Evolutionary conservation across 2,329 filamentous ascomycete species (phyloP), one percentile per base, ranked within the genome.

Genomic region (Ascochyta lentis): DNA sequence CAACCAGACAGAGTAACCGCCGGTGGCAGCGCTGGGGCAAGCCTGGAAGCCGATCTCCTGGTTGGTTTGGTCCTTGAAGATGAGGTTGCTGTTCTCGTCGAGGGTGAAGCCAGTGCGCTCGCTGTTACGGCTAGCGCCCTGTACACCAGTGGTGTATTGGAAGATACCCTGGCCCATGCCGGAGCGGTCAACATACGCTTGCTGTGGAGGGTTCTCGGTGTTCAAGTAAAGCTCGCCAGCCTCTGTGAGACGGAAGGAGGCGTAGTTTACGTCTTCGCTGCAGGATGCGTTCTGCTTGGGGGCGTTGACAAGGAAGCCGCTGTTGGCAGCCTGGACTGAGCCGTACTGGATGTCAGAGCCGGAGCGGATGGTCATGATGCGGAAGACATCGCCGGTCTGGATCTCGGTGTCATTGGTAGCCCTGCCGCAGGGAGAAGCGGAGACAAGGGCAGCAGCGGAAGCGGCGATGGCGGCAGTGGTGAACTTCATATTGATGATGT

Each of bases 91-190:
- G 55, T 67, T 54, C 41, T 69, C 65, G 64, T 80, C 77, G 44
- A 86, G 58, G 23, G 70, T 60, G 77, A 82, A 88, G 51, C 78
- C 78, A 40, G 74, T 76, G 49, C 75, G 72, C 76, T 86, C 81
- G 24, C 56, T 69, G 66, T 83, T 79, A 31, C 61, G 63, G 27
- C 78, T 77, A 0, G 73, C 53, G 6, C 63, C 51, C 61, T 79
- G 63, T 35, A 63, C 78, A 38, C 80, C 80, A 4, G 79, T 83
- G 31, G 79, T 78, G 76, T 84, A 87, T 38, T 80, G 78, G 38
- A 86, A 65, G 22, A 76, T 72, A 46, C 85, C 85, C 56, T 66
- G 80, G 80, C 82, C 84, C 83, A 86, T 85, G 65, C 83, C 84
- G 41, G 82, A 84, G 40, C 81, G 80, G 70, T 87, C 84, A 37